phyloP scores from a whole-genome alignment of 1,139 yeast species.

The Hanseniaspora uvarum region DNA sequence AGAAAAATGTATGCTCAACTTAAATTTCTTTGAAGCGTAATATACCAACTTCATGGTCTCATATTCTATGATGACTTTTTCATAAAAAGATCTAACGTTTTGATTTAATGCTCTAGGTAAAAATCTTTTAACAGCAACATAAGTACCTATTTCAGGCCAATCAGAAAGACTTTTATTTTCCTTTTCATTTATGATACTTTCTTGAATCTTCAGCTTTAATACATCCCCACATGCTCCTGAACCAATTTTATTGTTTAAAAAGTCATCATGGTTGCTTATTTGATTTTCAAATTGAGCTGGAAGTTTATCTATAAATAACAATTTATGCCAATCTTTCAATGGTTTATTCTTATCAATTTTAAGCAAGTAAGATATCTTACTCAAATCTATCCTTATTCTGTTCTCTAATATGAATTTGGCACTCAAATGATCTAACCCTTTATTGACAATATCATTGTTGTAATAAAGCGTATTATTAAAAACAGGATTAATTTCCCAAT shows the following conservation, averaged over 20 bases:
- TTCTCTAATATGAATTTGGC: constrained; percentile 15
- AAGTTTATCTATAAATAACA: constrained; percentile 12
- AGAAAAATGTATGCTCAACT: constrained; percentile 12
- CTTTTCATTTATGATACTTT: neutral
- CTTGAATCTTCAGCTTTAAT: constrained; percentile 2
- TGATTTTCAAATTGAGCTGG: constrained; percentile 13
- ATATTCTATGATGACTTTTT: constrained; percentile 17
- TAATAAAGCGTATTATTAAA: constrained; percentile 9
- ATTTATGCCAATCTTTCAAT: constrained; percentile 15
- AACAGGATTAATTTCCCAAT: constrained; percentile 14
- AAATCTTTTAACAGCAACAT: constrained; percentile 16
- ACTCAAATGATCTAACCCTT: constrained; percentile 13
- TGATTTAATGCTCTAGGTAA: constrained; percentile 17
- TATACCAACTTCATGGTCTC: constrained; percentile 13
- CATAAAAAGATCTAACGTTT: constrained; percentile 17
- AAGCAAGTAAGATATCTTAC: constrained; percentile 10
- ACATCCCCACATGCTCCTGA: constrained; percentile 17
- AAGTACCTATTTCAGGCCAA: constrained; percentile 1
- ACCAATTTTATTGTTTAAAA: neutral
- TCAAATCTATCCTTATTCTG: constrained; percentile 11
- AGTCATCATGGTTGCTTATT: neutral
- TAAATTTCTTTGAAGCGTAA: neutral
- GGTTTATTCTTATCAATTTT: constrained; percentile 15
- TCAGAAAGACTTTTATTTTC: constrained; percentile 10
- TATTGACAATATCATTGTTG: constrained; percentile 12